Conservation (phyloP, 2,329 filamentous ascomycete genomes). For the Phialophora verrucosa region DNA sequence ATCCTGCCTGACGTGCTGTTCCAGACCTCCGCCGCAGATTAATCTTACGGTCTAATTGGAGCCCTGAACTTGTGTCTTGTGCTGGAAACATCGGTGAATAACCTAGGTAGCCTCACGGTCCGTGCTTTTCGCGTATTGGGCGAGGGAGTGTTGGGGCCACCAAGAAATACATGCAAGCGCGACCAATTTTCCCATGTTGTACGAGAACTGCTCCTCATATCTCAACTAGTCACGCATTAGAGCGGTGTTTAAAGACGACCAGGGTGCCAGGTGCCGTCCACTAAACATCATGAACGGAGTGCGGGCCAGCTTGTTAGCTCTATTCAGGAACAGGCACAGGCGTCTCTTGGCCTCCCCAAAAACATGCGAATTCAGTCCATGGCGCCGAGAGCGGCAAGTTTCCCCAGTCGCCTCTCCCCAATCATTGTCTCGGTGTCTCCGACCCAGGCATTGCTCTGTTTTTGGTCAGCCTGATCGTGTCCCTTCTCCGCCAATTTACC, state of each 20-base stretch:
- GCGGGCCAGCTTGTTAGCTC: not conserved
- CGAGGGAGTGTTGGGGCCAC: not conserved
- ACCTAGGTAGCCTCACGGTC: not conserved
- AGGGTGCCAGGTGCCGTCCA: not conserved
- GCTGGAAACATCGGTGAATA: not conserved
- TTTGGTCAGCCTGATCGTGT: not conserved
- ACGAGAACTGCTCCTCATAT: not conserved
- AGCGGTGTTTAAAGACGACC: not conserved
- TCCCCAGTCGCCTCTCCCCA: not conserved
- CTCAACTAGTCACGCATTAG: not conserved
- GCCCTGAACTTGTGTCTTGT: not conserved
- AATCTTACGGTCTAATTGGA: not conserved
- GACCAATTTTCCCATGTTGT: not conserved
- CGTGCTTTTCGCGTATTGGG: not conserved
- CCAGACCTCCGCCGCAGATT: not conserved
- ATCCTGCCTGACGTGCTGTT: not conserved
- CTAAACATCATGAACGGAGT: not conserved
- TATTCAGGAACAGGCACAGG: not conserved
- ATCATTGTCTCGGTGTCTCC: not conserved
- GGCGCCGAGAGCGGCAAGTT: not conserved
- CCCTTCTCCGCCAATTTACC: not conserved
- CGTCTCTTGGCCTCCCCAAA: not conserved
- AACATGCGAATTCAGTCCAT: not conserved
- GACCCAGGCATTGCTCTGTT: not conserved
- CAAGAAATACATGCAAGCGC: not conserved